These are phyloP conservation scores for Corylus heterophylla DNA, from an alignment of 306 rosid genomes.

Conservation along the genomic window DNA sequence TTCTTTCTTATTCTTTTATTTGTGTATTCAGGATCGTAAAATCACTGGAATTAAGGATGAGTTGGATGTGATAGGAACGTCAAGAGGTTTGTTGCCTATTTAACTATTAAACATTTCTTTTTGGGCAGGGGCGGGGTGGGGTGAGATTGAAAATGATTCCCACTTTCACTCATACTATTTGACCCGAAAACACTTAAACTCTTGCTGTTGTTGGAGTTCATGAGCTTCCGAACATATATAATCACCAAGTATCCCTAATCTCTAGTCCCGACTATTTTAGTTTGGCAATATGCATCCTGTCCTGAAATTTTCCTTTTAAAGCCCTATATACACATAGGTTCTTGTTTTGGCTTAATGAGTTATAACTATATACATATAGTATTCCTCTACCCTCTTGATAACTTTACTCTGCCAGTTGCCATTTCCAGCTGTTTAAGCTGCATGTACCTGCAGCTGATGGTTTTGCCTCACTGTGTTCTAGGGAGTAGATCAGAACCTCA, in stretches of 20 bases:
- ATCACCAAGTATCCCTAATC: neutral
- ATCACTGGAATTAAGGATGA: slow-evolving; percentile 54
- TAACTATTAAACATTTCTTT: slow-evolving; percentile 1
- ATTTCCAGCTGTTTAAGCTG: neutral
- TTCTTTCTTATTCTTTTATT: neutral
- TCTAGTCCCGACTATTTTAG: neutral
- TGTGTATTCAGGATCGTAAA: slow-evolving; percentile 47
- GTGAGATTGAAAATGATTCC: neutral
- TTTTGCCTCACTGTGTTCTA: slow-evolving; percentile 2
- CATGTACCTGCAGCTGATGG: slow-evolving; percentile 1
- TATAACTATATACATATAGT: neutral
- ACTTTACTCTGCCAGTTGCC: neutral
- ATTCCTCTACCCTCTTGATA: neutral
- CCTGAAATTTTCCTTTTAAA: neutral
- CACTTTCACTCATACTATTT: neutral
- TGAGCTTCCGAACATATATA: neutral
- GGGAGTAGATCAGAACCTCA: slow-evolving; percentile 32
- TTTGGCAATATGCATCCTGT: neutral
- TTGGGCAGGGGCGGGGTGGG: neutral
- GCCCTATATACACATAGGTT: neutral
- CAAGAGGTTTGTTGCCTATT: slow-evolving; percentile 40
- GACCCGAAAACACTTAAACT: neutral
- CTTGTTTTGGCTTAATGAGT: neutral
- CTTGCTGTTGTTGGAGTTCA: slow-evolving; percentile 3
- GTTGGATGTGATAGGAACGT: slow-evolving; percentile 24